Conservation (phyloP, 805 yeast species). For the Candida koratica region DNA sequence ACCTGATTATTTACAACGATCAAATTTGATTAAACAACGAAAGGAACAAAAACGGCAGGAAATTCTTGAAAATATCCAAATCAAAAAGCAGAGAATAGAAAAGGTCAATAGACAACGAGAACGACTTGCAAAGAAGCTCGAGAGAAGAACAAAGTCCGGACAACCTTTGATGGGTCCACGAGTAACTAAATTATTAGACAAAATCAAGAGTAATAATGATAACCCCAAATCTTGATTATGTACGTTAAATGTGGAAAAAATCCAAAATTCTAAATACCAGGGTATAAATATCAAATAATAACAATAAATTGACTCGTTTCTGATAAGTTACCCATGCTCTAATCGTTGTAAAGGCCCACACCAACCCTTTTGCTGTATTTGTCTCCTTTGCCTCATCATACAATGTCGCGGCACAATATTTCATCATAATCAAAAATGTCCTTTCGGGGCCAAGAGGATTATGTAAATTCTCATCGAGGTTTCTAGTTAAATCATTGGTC, state of each 20-base stretch:
- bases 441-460: constrained; percentile 85
- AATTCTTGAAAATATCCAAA: constrained; percentile 38
- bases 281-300: constrained; percentile 27
- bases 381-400: constrained; percentile 59
- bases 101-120: constrained; percentile 39
- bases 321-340: constrained; percentile 35
- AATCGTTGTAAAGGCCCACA: constrained; percentile 12
- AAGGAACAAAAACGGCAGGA: constrained; percentile 40
- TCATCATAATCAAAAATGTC: constrained; percentile 83
- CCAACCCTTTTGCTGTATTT: constrained; percentile 15
- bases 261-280: too few relatives aligned
- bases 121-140: constrained; percentile 37
- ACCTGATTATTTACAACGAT: constrained; percentile 39
- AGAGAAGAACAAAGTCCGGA: constrained; percentile 62
- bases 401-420: constrained; percentile 80
- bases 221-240: constrained; percentile 3
- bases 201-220: constrained; percentile 44
- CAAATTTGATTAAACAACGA: constrained; percentile 44
- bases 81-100: constrained; percentile 31
- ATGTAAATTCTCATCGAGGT: constrained; percentile 76
- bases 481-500: constrained; percentile 90
- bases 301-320: constrained; percentile 28
- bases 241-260: too few relatives aligned
- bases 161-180: constrained; percentile 93
- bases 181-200: constrained; percentile 70